These are phyloP conservation scores for Calonectria pteridis DNA, from an alignment of 2,329 filamentous ascomycete species.

Conservation along the genomic window DNA sequence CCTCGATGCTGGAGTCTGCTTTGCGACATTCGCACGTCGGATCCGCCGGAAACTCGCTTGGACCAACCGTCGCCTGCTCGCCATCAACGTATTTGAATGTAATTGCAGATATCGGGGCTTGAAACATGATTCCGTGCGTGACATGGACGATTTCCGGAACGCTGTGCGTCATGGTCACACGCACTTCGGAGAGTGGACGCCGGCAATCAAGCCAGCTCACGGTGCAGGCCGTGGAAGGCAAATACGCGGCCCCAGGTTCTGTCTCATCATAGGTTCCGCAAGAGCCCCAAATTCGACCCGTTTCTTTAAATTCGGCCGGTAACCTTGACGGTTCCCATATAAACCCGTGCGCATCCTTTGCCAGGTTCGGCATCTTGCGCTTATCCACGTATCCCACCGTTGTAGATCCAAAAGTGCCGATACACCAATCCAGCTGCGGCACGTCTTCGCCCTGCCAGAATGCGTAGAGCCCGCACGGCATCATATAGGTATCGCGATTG, in stretches of 20 bases:
- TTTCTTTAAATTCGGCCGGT: background rate
- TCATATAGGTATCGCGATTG: background rate
- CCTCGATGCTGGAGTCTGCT: background rate
- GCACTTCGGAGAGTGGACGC: background rate
- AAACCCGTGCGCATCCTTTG: background rate
- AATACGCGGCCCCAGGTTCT: background rate
- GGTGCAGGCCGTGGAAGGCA: background rate
- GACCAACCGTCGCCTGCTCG: background rate
- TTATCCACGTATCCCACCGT: background rate
- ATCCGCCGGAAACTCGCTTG: background rate
- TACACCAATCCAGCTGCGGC: background rate
- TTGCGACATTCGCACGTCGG: background rate
- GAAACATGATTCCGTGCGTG: background rate
- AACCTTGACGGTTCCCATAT: background rate
- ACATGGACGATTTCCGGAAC: background rate
- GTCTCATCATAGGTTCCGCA: background rate
- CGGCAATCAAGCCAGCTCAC: slow-evolving; percentile 12
- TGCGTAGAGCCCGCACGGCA: background rate
- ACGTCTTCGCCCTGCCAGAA: background rate
- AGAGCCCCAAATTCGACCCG: background rate
- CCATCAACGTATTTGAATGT: background rate
- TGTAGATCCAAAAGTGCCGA: background rate
- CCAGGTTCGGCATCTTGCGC: background rate
- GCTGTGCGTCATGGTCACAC: background rate
- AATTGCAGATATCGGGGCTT: slow-evolving; percentile 2